These are phyloP conservation scores for Striga hermonthica DNA, from an alignment of 305 asterid species.

Conservation along the genomic window DNA sequence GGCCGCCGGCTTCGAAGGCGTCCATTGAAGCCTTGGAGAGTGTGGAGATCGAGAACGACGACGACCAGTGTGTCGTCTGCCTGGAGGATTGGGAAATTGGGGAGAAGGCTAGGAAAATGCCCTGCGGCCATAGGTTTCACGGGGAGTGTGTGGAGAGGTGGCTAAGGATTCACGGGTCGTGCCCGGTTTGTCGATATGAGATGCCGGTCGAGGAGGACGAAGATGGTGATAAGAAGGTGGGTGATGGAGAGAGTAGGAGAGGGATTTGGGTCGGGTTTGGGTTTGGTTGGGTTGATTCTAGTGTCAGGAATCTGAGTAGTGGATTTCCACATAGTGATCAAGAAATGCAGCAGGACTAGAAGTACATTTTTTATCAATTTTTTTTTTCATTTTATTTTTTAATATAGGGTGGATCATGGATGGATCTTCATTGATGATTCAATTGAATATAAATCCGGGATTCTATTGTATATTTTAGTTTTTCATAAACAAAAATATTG, in stretches of 20 bases:
- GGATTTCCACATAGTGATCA: conserved; percentile 12
- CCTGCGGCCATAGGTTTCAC: conserved; percentile 70
- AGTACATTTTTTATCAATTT: too few species aligned
- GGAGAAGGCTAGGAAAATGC: conserved; percentile 57
- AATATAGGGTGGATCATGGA: too few species aligned
- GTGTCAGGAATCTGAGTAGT: conserved; percentile 15
- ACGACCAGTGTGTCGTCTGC: conserved; percentile 57
- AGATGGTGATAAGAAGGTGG: conserved; percentile 23
- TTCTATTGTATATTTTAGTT: too few species aligned
- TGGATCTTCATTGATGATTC: too few species aligned
- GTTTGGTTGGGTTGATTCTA: conserved; percentile 25
- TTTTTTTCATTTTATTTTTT: too few species aligned
- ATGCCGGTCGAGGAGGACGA: conserved; percentile 61
- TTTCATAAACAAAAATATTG: too few species aligned
- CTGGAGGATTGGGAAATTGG: conserved; percentile 61
- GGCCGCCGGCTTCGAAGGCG: conserved; percentile 67
- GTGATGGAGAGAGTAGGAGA: conserved; percentile 39
- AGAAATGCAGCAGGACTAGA: background rate
- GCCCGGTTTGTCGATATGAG: conserved; percentile 73
- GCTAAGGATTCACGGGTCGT: conserved; percentile 68
- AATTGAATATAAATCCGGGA: too few species aligned
- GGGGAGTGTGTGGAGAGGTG: conserved; percentile 61
- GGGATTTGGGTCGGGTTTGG: conserved; percentile 52
- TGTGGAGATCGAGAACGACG: conserved; percentile 41
- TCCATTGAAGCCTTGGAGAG: conserved; percentile 58